Evolutionary conservation across 495 filamentous ascomycete species (phyloP), one percentile per base, ranked within the genome.

Genomic region (Cercophora newfieldiana): DNA sequence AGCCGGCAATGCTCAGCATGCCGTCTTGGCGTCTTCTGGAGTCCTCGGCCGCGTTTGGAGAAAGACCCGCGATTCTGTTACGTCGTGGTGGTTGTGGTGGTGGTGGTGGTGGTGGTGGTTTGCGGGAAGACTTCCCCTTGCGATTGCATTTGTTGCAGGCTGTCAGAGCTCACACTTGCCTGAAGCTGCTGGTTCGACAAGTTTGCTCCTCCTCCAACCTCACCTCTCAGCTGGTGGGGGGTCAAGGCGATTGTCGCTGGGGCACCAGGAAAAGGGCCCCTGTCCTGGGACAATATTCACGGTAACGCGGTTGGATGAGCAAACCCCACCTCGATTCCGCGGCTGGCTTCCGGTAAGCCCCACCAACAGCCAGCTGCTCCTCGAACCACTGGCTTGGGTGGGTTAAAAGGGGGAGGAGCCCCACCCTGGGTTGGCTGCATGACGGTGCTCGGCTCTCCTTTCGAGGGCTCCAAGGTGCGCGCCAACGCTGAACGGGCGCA

Each of bases 291-390:
- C 37, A 44, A 44, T 44, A 44, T 44, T 44, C 37, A 16, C 37
- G 37, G 37, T 44, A 16, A 44, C 24, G 44, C 22, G 21, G 18
- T 18, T 18, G 19, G 25, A 30, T 25, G 33, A 24, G 47, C 14
- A 33, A 66, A 68, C 67, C 63, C 63, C 65, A 66, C 59, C 30
- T 31, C 53, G 44, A 50, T 61, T 49, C 53, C 58, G 49, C 49
- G 62, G 65, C 67, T 61, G 59, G 63, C 58, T 56, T 68, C 69
- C 70, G 65, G 69, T 61, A 53, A 57, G 63, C 50, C 47, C 65
- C 50, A 44, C 62, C 65, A 59, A 64, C 61, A 61, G 58, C 50
- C 28, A 33, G 59, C 29, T 57, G 49, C 19, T 60, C 30, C 29
- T 61, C 59, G 59, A 61, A 61, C 59, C 59, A 61, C 47, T 61